These are phyloP conservation scores for Trichothecium roseum DNA, from an alignment of 2,329 filamentous ascomycete genomes.

Conservation along the genomic window DNA sequence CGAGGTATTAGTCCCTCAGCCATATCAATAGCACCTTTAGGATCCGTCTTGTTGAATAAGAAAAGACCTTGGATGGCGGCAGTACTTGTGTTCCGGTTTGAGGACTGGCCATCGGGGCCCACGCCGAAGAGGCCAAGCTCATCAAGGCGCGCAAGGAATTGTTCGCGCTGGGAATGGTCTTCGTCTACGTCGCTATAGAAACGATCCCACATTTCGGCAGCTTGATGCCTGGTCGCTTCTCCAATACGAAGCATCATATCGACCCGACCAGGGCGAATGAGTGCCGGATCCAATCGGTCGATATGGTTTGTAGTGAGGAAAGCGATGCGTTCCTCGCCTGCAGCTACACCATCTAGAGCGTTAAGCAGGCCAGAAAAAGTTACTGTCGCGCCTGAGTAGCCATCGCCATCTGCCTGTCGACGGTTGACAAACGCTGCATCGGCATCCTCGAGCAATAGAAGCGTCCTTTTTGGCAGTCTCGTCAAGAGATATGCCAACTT, in stretches of 20 bases:
- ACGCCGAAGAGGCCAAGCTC: constrained; percentile 60
- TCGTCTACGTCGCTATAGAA: constrained; percentile 81
- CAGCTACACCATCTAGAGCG: constrained; percentile 82
- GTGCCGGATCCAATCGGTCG: constrained; percentile 75
- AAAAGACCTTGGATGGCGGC: constrained; percentile 92
- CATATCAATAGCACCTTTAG: constrained; percentile 77
- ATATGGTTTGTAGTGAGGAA: constrained; percentile 95
- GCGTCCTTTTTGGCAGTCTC: constrained; percentile 71
- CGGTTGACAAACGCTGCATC: constrained; percentile 85
- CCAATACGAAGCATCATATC: constrained; percentile 89
- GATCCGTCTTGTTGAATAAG: constrained; percentile 86
- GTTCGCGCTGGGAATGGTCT: constrained; percentile 48
- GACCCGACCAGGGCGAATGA: constrained; percentile 84
- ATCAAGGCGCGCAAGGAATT: constrained; percentile 62
- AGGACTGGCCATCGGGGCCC: constrained; percentile 33
- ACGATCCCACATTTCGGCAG: constrained; percentile 79
- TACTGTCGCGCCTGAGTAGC: constrained; percentile 77
- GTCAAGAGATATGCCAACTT: constrained; percentile 77
- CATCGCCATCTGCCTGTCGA: constrained; percentile 65
- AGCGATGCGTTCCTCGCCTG: constrained; percentile 84
- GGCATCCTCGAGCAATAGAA: constrained; percentile 80
- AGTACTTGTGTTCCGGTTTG: constrained; percentile 58
- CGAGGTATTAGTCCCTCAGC: constrained; percentile 55
- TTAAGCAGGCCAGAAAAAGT: constrained; percentile 90
- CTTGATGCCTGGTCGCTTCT: constrained; percentile 78